A percentile compares a stretch with the other conserved stretches of the same genome.
phyloP scores from a whole-genome alignment of 352 stramenopile genomes.

The Phytophthora tubulina region DNA sequence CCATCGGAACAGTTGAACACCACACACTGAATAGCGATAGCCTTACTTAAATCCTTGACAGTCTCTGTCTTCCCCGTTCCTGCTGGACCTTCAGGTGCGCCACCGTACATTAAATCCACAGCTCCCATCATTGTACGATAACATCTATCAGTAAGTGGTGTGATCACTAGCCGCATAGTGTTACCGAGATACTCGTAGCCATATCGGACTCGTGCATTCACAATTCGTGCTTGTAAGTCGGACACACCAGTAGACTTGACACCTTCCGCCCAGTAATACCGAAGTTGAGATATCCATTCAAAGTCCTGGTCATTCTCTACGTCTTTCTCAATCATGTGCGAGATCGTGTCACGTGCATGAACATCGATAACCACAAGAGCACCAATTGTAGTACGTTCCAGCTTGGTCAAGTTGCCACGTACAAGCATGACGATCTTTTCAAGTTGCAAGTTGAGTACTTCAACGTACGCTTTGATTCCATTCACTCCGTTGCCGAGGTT shows the following conservation, averaged over 20 bases:
- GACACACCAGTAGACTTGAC: constrained; percentile 57
- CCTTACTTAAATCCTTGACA: constrained; percentile 95
- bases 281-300: constrained; percentile 94
- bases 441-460: constrained; percentile 89
- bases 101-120: constrained; percentile 94
- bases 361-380: constrained; percentile 95
- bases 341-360: constrained; percentile 93
- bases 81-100: constrained; percentile 93
- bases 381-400: constrained; percentile 93
- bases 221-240: constrained; percentile 89
- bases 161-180: constrained; percentile 95
- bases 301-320: constrained; percentile 93
- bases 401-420: constrained; percentile 90
- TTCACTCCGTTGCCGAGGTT: constrained; percentile 63
- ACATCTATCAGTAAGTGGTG: constrained; percentile 94
- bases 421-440: constrained; percentile 94
- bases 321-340: constrained; percentile 92
- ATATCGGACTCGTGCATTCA: constrained; percentile 91
- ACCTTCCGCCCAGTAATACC: constrained; percentile 93
- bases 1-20: constrained; percentile 95
- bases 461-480: constrained; percentile 81
- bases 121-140: constrained; percentile 96
- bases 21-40: constrained; percentile 95
- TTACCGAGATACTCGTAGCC: constrained; percentile 95
- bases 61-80: constrained; percentile 96